Percentiles rank a stretch among this genome's conserved stretches.
phyloP scores from a whole-genome alignment of 192 early-diverging fungal species.

The Coemansia biformis region DNA sequence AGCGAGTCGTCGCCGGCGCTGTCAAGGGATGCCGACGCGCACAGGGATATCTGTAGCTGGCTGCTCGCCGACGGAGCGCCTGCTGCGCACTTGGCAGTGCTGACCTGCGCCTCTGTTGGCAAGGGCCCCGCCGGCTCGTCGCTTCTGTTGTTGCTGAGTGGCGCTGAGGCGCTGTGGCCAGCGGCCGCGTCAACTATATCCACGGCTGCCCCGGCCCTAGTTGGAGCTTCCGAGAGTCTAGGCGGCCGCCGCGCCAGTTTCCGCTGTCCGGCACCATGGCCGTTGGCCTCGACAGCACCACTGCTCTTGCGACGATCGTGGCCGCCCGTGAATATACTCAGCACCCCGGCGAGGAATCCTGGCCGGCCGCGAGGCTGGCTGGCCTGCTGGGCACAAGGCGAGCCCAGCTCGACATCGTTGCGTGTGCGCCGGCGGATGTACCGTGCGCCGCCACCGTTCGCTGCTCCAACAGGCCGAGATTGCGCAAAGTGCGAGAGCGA shows the following conservation, averaged over 20 bases:
- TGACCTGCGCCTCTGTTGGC: neutral
- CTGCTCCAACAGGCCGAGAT: neutral
- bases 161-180: no score
- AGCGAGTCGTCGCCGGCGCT: no score
- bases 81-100: neutral
- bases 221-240: slow-evolving; percentile 3
- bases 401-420: neutral
- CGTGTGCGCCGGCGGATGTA: slow-evolving; percentile 7
- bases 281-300: neutral
- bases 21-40: no score
- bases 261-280: neutral
- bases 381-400: neutral
- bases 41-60: no score
- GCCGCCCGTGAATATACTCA: slow-evolving; percentile 14
- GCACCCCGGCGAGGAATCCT: slow-evolving; percentile 25
- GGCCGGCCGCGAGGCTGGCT: slow-evolving; percentile 1
- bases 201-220: no score
- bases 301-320: slow-evolving; percentile 20
- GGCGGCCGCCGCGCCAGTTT: slow-evolving; percentile 15
- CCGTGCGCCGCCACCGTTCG: neutral
- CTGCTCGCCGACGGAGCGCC: no score
- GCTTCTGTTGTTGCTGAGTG: no score
- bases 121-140: no score
- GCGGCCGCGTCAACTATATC: no score
- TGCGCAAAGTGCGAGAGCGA: slow-evolving; percentile 24